Base-by-base conservation (phyloP, 805 yeast species). In the Debaryomyces tyrocola region DNA sequence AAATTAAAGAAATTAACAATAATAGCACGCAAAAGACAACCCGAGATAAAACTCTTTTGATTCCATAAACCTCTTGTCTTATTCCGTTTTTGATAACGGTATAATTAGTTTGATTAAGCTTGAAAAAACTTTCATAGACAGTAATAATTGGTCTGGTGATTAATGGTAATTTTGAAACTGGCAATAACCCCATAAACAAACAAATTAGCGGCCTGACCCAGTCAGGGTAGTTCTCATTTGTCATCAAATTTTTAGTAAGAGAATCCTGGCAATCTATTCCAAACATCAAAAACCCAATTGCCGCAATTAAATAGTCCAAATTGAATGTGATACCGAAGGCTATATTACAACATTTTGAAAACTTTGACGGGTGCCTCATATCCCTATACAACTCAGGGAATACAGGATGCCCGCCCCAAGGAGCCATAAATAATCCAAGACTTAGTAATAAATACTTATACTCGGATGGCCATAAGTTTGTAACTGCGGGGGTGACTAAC, bases 371-470 rank as follows among this genome's bases (percentile, higher is more conserved):
- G 45, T 78, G 83, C 57, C 82, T 75, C 87, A 86, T 87, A 60
- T 86, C 94, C 34, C 78, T 69, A 60, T 80, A 83, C 37, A 86
- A 67, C 55, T 84, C 87, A 2, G 92, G 92, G 53, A 85, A 85
- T 6, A 87, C 84, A 1, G 90, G 88, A 60, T 86, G 92, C 2
- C 94, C 94, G 46, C 92, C 92, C 82, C 88, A 86, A 10, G 90
- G 90, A 3, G 91, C 90, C 75, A 86, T 78, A 48, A 83, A 74
- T 24, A 86, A 73, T 2, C 92, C 92, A 46, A 84, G 66, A 7
- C 85, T 75, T 31, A 81, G 63, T 8, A 79, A 58, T 8, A 83
- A 52, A 41, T 71, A 69, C 5, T 64, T 55, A 21, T 60, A 38
- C 15, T 60, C 49, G 10, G 51, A 21, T 2, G 78, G 78, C 62